Evolutionary conservation across 257 asterid genomes (phyloP).

Genomic region (Henckelia pumila): DNA sequence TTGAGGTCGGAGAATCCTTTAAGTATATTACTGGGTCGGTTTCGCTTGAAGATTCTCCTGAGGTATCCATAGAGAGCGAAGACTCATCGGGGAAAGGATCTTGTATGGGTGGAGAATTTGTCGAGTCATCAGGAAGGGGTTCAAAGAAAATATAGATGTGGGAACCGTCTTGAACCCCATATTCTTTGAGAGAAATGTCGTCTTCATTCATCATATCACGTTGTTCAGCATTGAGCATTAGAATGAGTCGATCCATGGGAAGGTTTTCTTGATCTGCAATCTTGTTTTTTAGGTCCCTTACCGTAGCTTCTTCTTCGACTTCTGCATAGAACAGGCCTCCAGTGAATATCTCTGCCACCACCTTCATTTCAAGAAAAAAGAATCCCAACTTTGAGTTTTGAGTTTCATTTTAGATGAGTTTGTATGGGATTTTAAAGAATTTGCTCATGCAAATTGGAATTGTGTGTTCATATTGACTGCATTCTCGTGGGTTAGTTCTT

Average conservation of each 20-base stretch:
- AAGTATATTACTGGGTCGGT: background rate
- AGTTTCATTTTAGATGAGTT: background rate
- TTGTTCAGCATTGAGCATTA: conserved; percentile 36
- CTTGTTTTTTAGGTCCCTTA: conserved; percentile 49
- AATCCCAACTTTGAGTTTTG: background rate
- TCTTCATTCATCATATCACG: conserved; percentile 27
- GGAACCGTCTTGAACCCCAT: conserved; percentile 62
- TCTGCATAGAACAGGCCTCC: conserved; percentile 50
- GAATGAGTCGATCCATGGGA: conserved; percentile 47
- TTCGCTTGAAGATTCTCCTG: conserved; percentile 9
- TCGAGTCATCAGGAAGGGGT: conserved; percentile 20
- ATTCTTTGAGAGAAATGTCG: conserved; percentile 38
- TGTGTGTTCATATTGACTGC: conserved; percentile 30
- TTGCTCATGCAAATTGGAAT: conserved; percentile 20
- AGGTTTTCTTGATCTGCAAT: conserved; percentile 59
- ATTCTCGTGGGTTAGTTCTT: conserved; percentile 35
- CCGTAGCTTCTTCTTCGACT: conserved; percentile 43
- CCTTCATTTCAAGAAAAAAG: conserved; percentile 37
- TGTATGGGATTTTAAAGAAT: conserved; percentile 2
- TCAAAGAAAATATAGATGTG: conserved; percentile 53
- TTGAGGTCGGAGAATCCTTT: background rate
- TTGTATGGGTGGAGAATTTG: conserved; percentile 24
- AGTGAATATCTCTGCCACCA: conserved; percentile 54
- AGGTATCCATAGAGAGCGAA: background rate
- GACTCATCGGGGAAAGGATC: conserved; percentile 19